A percentile compares a stretch with the other conserved stretches of the same genome.
Evolutionary conservation across 768 basidiomycete genomes (phyloP).

Genomic region (Rhizopogon salebrosus): DNA sequence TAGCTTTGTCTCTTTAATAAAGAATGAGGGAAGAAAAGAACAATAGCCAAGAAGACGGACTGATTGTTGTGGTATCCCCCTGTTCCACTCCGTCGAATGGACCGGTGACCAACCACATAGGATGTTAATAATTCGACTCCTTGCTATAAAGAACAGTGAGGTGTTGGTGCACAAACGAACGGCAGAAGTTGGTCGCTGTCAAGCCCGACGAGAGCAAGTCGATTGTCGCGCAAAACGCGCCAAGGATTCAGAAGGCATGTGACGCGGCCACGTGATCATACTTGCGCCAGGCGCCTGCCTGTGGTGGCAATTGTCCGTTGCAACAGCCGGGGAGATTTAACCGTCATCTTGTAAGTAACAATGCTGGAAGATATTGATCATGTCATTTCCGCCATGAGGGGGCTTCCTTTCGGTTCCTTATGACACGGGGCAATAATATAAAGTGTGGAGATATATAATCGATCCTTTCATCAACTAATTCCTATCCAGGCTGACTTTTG

Average conservation of each 20-base stretch:
- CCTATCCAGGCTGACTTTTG: too few relatives aligned
- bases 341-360: too few relatives aligned
- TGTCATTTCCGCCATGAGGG: too few relatives aligned
- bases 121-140: neutral
- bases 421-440: neutral
- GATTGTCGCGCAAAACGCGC: constrained; percentile 2
- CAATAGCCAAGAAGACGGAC: constrained; percentile 23
- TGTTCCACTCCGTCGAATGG: constrained; percentile 43
- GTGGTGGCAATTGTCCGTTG: too few relatives aligned
- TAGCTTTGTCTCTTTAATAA: constrained; percentile 44
- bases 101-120: constrained; percentile 53
- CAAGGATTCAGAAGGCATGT: neutral
- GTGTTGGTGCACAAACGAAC: neutral
- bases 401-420: neutral
- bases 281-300: too few relatives aligned
- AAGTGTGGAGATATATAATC: neutral
- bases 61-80: constrained; percentile 33
- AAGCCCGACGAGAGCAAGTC: neutral
- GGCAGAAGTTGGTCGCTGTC: neutral
- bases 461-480: neutral
- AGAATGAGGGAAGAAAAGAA: neutral
- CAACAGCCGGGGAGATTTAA: too few relatives aligned
- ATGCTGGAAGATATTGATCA: too few relatives aligned
- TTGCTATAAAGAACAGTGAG: neutral
- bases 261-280: neutral